phyloP scores from a whole-genome alignment of 805 yeast species.

The Candida nitratophila region DNA sequence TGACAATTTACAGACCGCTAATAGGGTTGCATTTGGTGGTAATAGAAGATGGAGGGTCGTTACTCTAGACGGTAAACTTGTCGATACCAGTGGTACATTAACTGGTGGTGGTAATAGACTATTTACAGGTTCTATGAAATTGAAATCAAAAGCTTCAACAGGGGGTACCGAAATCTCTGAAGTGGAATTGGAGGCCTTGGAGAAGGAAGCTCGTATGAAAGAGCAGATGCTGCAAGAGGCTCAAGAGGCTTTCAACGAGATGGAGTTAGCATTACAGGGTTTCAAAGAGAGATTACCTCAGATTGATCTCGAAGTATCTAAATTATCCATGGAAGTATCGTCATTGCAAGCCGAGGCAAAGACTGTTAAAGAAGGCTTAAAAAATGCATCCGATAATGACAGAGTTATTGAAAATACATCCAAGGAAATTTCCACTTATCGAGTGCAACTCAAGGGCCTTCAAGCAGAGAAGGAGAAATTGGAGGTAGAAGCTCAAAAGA shows the following conservation, averaged over 20 bases:
- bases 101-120: conserved; percentile 87
- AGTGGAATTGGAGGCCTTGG: conserved; percentile 49
- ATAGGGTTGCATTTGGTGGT: conserved; percentile 77
- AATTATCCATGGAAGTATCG: conserved; percentile 56
- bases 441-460: conserved; percentile 28
- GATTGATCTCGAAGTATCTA: conserved; percentile 53
- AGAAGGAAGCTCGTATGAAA: conserved; percentile 40
- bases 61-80: conserved; percentile 84
- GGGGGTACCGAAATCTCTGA: conserved; percentile 34
- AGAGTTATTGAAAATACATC: conserved; percentile 3
- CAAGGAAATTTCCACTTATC: conserved; percentile 14
- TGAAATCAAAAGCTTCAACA: conserved; percentile 25
- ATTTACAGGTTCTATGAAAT: conserved; percentile 72
- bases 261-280: conserved; percentile 50
- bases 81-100: conserved; percentile 91
- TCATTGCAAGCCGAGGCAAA: conserved; percentile 47
- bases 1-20: conserved; percentile 68
- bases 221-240: conserved; percentile 49
- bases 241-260: conserved; percentile 44
- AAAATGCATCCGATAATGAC: conserved; percentile 24
- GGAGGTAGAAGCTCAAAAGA: conserved; percentile 45
- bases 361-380: conserved; percentile 36
- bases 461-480: conserved; percentile 28
- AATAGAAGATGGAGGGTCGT: conserved; percentile 75
- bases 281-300: conserved; percentile 65